Evolutionary conservation across 768 basidiomycete species (phyloP).

Genomic region (Multifurca ochricompacta): DNA sequence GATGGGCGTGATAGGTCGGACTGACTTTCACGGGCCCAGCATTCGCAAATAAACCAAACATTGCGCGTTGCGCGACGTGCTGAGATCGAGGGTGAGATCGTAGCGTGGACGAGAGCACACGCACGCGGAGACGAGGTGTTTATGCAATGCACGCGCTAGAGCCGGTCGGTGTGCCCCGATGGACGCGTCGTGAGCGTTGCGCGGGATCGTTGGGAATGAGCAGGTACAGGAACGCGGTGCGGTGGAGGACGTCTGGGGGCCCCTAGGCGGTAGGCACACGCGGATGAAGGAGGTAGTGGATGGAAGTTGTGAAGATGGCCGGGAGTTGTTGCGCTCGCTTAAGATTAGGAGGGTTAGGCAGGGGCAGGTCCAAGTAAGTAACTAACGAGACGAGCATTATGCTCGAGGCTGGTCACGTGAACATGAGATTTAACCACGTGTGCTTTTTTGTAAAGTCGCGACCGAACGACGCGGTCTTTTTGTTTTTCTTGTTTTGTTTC

Average conservation of each 20-base stretch:
- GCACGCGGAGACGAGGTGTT: conserved; percentile 49
- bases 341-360: conserved; percentile 61
- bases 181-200: conserved; percentile 56
- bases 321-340: conserved; percentile 55
- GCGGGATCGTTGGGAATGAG: conserved; percentile 53
- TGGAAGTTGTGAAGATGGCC: conserved; percentile 69
- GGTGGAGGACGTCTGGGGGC: conserved; percentile 54
- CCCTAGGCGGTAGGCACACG: conserved; percentile 19
- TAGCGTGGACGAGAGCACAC: conserved; percentile 46
- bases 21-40: conserved; percentile 50
- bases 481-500: too few relatives aligned
- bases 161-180: conserved; percentile 50
- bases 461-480: too few relatives aligned
- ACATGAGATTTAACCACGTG: background rate
- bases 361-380: conserved; percentile 59
- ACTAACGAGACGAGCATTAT: too few relatives aligned
- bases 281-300: conserved; percentile 32
- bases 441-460: background rate
- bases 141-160: conserved; percentile 41
- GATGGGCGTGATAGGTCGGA: conserved; percentile 51
- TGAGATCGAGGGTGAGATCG: conserved; percentile 56
- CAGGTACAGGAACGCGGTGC: conserved; percentile 49
- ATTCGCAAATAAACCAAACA: conserved; percentile 38
- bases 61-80: conserved; percentile 36
- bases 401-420: too few relatives aligned